Conservation (phyloP, 306 rosid species). For the Vachellia collinsii region DNA sequence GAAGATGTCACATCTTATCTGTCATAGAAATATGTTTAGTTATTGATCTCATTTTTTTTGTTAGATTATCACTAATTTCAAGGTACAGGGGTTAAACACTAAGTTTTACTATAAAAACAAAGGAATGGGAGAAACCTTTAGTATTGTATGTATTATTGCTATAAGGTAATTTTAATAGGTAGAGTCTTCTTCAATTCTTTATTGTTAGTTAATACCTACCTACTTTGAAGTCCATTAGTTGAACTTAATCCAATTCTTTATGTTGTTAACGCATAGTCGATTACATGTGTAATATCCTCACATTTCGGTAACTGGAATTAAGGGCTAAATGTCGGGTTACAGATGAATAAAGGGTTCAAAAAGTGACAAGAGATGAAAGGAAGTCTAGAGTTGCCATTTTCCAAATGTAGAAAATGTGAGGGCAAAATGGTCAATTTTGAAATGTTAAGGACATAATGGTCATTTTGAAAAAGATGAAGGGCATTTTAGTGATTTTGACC, state of each 20-base stretch:
- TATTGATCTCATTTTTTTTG: constrained; percentile 31
- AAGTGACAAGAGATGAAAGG: too few species aligned
- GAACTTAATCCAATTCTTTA: constrained; percentile 19
- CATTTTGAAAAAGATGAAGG: too few species aligned
- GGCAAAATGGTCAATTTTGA: too few species aligned
- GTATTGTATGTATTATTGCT: constrained; percentile 96
- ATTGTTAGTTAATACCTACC: not conserved
- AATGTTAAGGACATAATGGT: too few species aligned
- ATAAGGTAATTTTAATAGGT: constrained; percentile 58
- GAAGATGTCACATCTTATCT: constrained; percentile 7
- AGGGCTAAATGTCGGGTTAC: too few species aligned
- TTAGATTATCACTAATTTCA: constrained; percentile 81
- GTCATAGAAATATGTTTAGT: constrained; percentile 13
- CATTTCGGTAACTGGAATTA: too few species aligned
- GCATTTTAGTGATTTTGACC: too few species aligned
- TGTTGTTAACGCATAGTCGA: too few species aligned
- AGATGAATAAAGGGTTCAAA: too few species aligned
- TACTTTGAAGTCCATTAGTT: constrained; percentile 25
- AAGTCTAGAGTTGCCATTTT: too few species aligned
- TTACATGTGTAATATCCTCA: too few species aligned
- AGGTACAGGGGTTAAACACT: constrained; percentile 87
- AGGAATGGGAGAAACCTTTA: constrained; percentile 95
- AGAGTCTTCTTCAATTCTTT: not conserved
- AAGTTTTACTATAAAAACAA: constrained; percentile 80
- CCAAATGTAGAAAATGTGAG: too few species aligned